Evolutionary conservation across 768 basidiomycete genomes (phyloP), one percentile per base, ranked within the genome.

Genomic region (Kwoniella sp.): DNA sequence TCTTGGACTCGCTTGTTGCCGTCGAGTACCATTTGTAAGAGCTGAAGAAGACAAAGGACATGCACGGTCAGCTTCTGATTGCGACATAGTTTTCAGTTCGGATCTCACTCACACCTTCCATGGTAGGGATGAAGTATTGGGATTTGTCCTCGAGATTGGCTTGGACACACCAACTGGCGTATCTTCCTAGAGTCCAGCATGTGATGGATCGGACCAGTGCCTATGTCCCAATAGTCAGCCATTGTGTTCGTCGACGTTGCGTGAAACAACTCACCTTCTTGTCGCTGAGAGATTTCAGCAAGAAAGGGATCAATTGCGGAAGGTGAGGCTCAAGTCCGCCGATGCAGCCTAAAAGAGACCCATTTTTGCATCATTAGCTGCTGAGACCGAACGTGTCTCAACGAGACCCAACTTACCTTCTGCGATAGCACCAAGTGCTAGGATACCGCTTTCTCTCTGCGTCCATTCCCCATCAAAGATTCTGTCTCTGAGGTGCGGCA

Each of bases 1-100:
- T 99, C 96, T 83, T 99, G 96, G 0, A 99, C 96, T 26, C 93
- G 90, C 82, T 99, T 98, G 83, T 99, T 98, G 81, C 92, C 91
- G 79, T 99, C 96, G 57, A 98, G 83, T 20, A 97, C 93, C 91
- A 95, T 97, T 60, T 92, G 89, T 64, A 99, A 88, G 54, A 99
- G 87, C 95, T 98, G 71, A n/a, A 65, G 12, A 8, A n/a, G 61
- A 55, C 28, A 60, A 55, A 37, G 34, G 13, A 45, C n/a, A 2
- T 4, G 37, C 20, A 37, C 7, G 25, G 34, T 50, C 41, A 38
- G 55, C 25, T 30, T 13, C 22, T 9, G 22, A n/a, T 23, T 17
- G 13, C 29, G 4, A 3, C 1, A 13, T 25, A 12, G 61, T 17
- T 25, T 9, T 30, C 0, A 45, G 23, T 5, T 53, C 20, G 20